Base-by-base conservation (phyloP, 148 eudicot genomes). In the Silene conica region DNA sequence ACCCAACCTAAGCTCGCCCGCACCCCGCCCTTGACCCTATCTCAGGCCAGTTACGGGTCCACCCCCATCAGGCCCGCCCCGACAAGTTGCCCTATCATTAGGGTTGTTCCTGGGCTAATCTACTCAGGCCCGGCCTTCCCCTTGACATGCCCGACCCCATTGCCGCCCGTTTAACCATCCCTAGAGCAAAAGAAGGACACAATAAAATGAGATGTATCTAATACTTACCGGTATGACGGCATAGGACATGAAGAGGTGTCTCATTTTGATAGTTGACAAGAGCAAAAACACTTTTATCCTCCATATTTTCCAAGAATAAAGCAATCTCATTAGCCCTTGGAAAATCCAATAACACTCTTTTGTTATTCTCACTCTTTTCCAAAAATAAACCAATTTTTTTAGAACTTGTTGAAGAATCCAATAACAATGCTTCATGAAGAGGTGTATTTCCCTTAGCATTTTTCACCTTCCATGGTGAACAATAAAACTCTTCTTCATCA, bases 381-480 rank as follows among this genome's bases (percentile, higher is more conserved):
- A 73, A 28, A 6, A 63, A 18, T 1, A 0, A 61, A 3, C n/a
- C 9, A 10, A 46, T 67, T 1, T 1, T 7, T 7, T 7, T 18
- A 63, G 8, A 4, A 0, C 31, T 50, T 62, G 66, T n/a, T n/a
- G 75, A 18, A 60, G n/a, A 19, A 62, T 63, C 31, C 45, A 48
- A 16, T 38, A 38, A 38, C 28, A 76, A 7, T 28, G 71, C 75
- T 23, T 70, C 56, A 57, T 63, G 75, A 31, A 71, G 34, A 26
- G 75, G 75, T 16, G 80, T 77, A 22, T 63, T 77, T 4, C 80
- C 80, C 15, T 77, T 63, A 64, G 3, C 4, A 25, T 76, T 77
- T 22, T 64, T 77, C 70, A 77, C 45, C 71, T 38, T 71, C 80
- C 80, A 77, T 21, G 71, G 71, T 55, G 75, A 8, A 25, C 65